Conservation (phyloP, 2,329 filamentous ascomycete genomes). For the Botrytis cinerea region DNA sequence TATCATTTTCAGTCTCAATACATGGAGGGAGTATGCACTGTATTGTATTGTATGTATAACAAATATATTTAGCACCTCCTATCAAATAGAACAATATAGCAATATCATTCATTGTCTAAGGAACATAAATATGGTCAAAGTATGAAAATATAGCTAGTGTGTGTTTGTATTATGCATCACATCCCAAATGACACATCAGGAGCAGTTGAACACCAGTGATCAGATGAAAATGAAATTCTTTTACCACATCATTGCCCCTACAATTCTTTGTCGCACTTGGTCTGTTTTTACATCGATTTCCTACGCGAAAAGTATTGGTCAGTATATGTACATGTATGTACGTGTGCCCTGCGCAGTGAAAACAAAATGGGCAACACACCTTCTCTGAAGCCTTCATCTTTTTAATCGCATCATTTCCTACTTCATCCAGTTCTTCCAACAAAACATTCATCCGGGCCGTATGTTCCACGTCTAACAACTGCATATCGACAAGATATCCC, state of each 20-base stretch:
- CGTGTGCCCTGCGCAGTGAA: not conserved
- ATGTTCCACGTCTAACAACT: constrained; percentile 32
- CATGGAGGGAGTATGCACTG: not conserved
- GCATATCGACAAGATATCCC: constrained; percentile 33
- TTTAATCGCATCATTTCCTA: constrained; percentile 28
- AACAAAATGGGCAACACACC: constrained; percentile 25
- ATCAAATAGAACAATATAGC: not conserved
- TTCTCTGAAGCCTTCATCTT: constrained; percentile 38
- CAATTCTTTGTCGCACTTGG: constrained; percentile 11
- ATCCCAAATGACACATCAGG: not conserved
- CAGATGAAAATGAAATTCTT: not conserved
- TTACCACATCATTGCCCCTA: constrained; percentile 21
- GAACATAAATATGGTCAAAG: not conserved
- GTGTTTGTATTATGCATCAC: not conserved
- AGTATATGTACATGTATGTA: not conserved
- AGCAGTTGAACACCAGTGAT: not conserved
- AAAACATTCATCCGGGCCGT: constrained; percentile 29
- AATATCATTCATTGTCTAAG: not conserved
- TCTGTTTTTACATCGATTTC: constrained; percentile 25
- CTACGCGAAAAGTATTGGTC: constrained; percentile 18
- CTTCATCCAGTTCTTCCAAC: constrained; percentile 32
- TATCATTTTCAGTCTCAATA: not conserved
- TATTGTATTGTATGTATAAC: not conserved
- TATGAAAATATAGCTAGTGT: not conserved
- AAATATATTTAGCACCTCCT: not conserved